Percentiles rank a stretch among this genome's conserved stretches.
Conservation (phyloP, 2,329 filamentous ascomycete genomes). For the Fusarium humuli region DNA sequence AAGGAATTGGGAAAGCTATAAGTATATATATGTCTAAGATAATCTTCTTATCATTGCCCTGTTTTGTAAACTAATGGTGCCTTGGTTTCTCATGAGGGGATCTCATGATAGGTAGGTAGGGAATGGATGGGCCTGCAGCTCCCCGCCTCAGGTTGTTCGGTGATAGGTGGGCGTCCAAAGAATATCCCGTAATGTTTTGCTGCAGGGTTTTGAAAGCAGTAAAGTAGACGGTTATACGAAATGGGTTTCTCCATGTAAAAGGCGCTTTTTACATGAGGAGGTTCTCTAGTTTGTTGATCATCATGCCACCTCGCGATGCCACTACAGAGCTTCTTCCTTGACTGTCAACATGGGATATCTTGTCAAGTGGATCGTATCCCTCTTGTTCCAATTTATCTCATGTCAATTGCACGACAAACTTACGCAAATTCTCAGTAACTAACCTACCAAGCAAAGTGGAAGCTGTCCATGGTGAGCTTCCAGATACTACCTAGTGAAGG, state of each 20-base stretch:
- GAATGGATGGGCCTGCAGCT: neutral
- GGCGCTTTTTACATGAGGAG: neutral
- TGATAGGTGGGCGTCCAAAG: constrained; percentile 22
- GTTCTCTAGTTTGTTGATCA: neutral
- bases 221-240: neutral
- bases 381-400: neutral
- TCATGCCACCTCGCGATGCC: neutral
- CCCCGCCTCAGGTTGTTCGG: constrained; percentile 26
- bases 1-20: neutral
- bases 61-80: neutral
- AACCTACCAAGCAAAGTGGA: constrained; percentile 1
- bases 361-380: neutral
- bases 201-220: constrained; percentile 21
- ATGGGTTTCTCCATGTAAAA: constrained; percentile 5
- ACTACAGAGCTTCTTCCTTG: neutral
- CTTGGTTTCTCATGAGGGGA: neutral
- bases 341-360: neutral
- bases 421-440: neutral
- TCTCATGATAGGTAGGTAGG: constrained; percentile 3
- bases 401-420: neutral
- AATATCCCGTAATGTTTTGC: neutral
- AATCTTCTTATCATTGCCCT: neutral
- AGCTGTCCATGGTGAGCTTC: neutral
- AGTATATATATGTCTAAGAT: constrained; percentile 1
- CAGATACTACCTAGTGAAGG: neutral